phyloP scores from a whole-genome alignment of 805 yeast genomes.

The Candida montana region DNA sequence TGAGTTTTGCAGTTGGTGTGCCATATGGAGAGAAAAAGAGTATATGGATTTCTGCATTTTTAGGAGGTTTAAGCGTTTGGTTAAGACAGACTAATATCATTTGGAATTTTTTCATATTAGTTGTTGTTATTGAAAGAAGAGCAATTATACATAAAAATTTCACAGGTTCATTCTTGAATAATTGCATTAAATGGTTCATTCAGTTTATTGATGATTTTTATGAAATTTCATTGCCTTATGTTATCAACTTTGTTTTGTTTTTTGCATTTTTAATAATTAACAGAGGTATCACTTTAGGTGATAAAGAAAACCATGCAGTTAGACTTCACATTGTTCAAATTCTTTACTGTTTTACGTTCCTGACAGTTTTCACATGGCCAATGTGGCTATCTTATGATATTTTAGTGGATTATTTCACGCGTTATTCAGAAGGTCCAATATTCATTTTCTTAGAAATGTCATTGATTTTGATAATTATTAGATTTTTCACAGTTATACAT shows the following conservation, averaged over 20 bases:
- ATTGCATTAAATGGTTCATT: conserved; percentile 34
- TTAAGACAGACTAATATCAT: conserved; percentile 90
- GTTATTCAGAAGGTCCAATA: conserved; percentile 26
- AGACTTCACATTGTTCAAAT: conserved; percentile 74
- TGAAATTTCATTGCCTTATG: conserved; percentile 42
- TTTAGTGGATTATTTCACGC: conserved; percentile 33
- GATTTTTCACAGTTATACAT: conserved; percentile 68
- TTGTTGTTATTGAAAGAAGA: conserved; percentile 47
- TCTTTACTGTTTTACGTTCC: conserved; percentile 68
- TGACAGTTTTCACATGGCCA: conserved; percentile 65
- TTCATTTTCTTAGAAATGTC: conserved; percentile 27
- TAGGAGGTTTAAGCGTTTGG: conserved; percentile 59
- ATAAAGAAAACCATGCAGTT: conserved; percentile 75
- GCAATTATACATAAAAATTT: conserved; percentile 38
- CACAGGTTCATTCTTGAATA: conserved; percentile 31
- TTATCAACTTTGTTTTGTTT: conserved; percentile 48
- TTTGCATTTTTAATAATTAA: conserved; percentile 54
- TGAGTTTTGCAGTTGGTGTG: conserved; percentile 40
- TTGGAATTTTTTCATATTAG: conserved; percentile 68
- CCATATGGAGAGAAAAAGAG: conserved; percentile 32
- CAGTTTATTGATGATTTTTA: conserved; percentile 32
- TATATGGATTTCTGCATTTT: conserved; percentile 41
- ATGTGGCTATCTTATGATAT: conserved; percentile 52
- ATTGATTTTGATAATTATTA: conserved; percentile 41
- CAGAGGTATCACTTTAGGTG: conserved; percentile 89